Percentiles rank a stretch among this genome's conserved stretches.
Evolutionary conservation across 2,329 filamentous ascomycete genomes (phyloP).

Genomic region (Hypoxylon sp.): DNA sequence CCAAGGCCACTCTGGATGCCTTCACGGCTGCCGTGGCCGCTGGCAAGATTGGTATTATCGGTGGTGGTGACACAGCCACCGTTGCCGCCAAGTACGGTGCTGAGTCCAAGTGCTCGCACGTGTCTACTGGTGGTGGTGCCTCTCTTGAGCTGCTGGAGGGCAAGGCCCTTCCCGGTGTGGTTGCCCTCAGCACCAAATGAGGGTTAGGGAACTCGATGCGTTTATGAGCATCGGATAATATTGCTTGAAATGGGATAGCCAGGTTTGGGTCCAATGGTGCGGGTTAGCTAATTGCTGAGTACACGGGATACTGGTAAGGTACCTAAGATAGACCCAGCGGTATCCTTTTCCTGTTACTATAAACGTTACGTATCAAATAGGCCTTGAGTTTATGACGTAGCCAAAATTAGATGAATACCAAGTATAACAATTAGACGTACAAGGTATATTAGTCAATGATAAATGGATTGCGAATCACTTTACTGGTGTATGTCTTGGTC

Average conservation of each 20-base stretch:
- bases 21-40: slow-evolving; percentile 83
- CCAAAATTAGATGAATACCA: slow-evolving; percentile 34
- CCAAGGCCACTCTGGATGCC: slow-evolving; percentile 91
- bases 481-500: neutral
- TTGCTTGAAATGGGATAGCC: slow-evolving; percentile 16
- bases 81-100: slow-evolving; percentile 97
- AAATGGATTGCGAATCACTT: neutral
- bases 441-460: too few species aligned
- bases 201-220: slow-evolving; percentile 41
- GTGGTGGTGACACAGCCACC: slow-evolving; percentile 97
- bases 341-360: slow-evolving; percentile 14
- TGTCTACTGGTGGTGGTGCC: slow-evolving; percentile 96
- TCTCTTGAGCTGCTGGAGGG: slow-evolving; percentile 97
- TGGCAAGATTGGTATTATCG: slow-evolving; percentile 98
- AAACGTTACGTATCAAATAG: slow-evolving; percentile 18
- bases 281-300: slow-evolving; percentile 2
- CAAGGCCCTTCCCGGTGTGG: slow-evolving; percentile 95
- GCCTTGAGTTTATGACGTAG: slow-evolving; percentile 22
- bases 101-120: slow-evolving; percentile 97
- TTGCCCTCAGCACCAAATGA: slow-evolving; percentile 86
- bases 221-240: slow-evolving; percentile 19
- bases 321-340: slow-evolving; percentile 22
- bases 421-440: slow-evolving; percentile 12
- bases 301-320: slow-evolving; percentile 16
- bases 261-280: slow-evolving; percentile 3